Conservation (phyloP, 1,284 basidiomycete species). For the Ustilago vetiveriae region DNA sequence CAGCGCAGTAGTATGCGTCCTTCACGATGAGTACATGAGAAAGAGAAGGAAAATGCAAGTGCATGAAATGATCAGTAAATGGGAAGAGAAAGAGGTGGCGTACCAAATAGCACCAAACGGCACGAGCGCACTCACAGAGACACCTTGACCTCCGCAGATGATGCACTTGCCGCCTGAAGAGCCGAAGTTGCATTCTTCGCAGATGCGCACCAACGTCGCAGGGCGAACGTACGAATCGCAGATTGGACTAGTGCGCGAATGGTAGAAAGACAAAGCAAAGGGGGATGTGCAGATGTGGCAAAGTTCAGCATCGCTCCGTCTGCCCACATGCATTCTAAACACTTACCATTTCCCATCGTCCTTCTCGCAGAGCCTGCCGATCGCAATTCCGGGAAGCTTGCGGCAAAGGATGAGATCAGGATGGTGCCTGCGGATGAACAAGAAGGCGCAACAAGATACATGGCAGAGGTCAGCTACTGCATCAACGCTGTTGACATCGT, state of each 20-base stretch:
- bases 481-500: background rate
- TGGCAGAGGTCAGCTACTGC: background rate
- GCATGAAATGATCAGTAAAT: background rate
- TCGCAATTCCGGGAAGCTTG: conserved; percentile 91
- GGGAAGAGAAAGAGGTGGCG: too few relatives aligned
- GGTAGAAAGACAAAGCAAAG: background rate
- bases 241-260: conserved; percentile 78
- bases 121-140: conserved; percentile 51
- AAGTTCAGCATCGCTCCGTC: too few relatives aligned
- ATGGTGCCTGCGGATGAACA: conserved; percentile 47
- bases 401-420: conserved; percentile 95
- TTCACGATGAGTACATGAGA: too few relatives aligned
- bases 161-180: conserved; percentile 96
- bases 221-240: conserved; percentile 99
- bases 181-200: conserved; percentile 98
- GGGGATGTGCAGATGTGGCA: too few relatives aligned
- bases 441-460: background rate
- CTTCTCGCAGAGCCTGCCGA: conserved; percentile 97
- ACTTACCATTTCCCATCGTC: conserved; percentile 98
- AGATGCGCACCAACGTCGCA: conserved; percentile 95
- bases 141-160: conserved; percentile 74
- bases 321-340: too few relatives aligned
- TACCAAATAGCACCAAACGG: background rate
- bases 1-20: conserved; percentile 67
- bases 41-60: too few relatives aligned